A percentile compares a stretch with the other conserved stretches of the same genome.
These are phyloP conservation scores for Aspergillus nanangensis DNA, from an alignment of 495 filamentous ascomycete species.

Conservation along the genomic window DNA sequence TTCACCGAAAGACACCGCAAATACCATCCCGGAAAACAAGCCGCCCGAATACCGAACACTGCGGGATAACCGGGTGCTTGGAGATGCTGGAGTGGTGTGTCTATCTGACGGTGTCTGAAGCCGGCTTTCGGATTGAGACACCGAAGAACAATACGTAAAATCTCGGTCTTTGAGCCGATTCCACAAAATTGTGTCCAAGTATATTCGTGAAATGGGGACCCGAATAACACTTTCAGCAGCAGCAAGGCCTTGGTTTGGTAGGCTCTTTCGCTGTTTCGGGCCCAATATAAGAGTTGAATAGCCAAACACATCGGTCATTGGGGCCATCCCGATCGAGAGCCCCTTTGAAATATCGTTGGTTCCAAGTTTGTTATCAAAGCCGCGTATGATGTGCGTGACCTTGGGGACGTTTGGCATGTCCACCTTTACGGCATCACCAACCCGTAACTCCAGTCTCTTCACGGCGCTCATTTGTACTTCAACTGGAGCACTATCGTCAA, in stretches of 20 bases:
- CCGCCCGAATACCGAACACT: conserved; percentile 27
- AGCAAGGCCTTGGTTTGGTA: conserved; percentile 28
- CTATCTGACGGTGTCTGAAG: conserved; percentile 38
- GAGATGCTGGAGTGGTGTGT: conserved; percentile 38
- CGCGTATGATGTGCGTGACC: conserved; percentile 41
- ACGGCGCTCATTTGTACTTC: conserved; percentile 39
- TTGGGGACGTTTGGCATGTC: conserved; percentile 43
- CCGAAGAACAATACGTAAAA: conserved; percentile 26
- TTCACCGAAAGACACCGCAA: conserved; percentile 68
- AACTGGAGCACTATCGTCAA: conserved; percentile 39
- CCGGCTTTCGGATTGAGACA: conserved; percentile 16
- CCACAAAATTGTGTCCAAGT: conserved; percentile 48
- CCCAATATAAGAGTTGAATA: conserved; percentile 37
- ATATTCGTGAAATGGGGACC: conserved; percentile 43
- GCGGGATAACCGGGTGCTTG: conserved; percentile 37
- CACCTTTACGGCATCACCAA: conserved; percentile 49
- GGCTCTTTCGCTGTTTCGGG: conserved; percentile 44
- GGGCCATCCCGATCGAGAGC: conserved; percentile 21
- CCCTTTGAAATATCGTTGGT: conserved; percentile 26
- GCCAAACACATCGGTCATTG: conserved; percentile 45
- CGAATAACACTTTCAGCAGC: conserved; percentile 30
- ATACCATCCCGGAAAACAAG: conserved; percentile 73
- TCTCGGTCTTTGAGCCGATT: conserved; percentile 42
- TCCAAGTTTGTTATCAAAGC: conserved; percentile 37
- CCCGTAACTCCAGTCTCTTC: conserved; percentile 43